Conservation (phyloP, 164 flowering plant genomes). For the Stephania cephalantha region DNA sequence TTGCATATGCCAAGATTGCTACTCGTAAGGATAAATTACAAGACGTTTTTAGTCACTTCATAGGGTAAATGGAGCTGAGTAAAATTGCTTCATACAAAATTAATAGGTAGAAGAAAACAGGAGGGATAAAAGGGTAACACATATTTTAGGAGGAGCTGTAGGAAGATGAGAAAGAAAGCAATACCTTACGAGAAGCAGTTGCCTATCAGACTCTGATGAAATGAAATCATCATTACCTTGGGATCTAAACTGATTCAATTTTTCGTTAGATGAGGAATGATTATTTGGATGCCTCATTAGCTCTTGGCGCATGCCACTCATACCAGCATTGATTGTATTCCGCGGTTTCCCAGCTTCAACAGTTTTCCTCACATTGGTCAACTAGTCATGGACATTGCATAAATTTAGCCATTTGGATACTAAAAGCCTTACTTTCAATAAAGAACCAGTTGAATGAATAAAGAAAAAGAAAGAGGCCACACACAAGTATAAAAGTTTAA, state of each 20-base stretch:
- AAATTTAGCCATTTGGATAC: not conserved
- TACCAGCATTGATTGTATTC: slow-evolving; percentile 22
- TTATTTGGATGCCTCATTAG: slow-evolving; percentile 61
- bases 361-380: slow-evolving; percentile 49
- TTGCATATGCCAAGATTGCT: not conserved
- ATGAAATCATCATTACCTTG: slow-evolving; percentile 66
- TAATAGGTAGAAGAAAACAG: not conserved
- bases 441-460: not conserved
- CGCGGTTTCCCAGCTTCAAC: slow-evolving; percentile 45
- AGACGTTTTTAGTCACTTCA: not conserved
- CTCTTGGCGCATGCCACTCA: slow-evolving; percentile 59
- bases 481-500: not conserved
- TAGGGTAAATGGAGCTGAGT: not conserved
- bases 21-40: not conserved
- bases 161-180: not conserved
- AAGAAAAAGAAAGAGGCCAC: not conserved
- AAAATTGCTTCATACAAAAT: not conserved
- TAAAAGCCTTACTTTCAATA: not conserved
- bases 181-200: slow-evolving; percentile 71
- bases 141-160: not conserved
- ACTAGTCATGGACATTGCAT: slow-evolving; percentile 29
- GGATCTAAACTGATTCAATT: slow-evolving; percentile 33
- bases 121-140: not conserved
- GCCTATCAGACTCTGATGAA: slow-evolving; percentile 80
- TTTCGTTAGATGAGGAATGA: slow-evolving; percentile 35